Percentiles rank a stretch among this genome's conserved stretches.
Evolutionary conservation across 2,329 filamentous ascomycete genomes (phyloP).

Genomic region (Aspergillus flavus): DNA sequence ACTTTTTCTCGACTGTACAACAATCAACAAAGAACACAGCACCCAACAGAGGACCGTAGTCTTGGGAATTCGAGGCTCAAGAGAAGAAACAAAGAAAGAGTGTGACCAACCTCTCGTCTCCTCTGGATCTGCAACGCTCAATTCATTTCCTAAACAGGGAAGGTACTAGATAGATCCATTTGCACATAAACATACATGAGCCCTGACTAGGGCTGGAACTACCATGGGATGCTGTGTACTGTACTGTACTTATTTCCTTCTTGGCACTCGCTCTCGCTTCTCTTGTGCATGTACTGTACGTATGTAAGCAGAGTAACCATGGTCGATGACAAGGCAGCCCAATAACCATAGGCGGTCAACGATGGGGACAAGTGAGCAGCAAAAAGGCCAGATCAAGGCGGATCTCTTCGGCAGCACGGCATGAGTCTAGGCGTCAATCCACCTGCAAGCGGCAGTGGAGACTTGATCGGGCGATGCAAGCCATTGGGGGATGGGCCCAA

Average conservation of each 20-base stretch:
- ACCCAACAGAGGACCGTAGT: background rate
- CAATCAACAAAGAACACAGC: background rate
- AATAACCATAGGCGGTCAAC: constrained; percentile 3
- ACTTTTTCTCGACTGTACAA: background rate
- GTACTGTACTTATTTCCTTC: constrained; percentile 1
- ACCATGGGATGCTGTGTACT: background rate
- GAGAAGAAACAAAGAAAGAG: background rate
- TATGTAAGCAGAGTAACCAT: constrained; percentile 2
- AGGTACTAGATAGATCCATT: background rate
- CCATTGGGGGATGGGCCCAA: constrained; percentile 14
- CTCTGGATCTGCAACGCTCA: background rate
- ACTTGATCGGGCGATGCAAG: constrained; percentile 21
- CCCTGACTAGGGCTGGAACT: background rate
- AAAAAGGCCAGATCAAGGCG: constrained; percentile 13
- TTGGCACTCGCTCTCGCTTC: background rate
- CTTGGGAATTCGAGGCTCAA: background rate
- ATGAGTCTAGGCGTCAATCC: constrained; percentile 24
- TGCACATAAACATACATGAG: background rate
- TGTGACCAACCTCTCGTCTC: background rate
- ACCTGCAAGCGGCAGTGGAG: constrained; percentile 23
- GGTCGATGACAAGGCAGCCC: background rate
- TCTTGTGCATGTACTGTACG: background rate
- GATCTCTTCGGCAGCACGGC: constrained; percentile 23
- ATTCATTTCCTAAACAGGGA: background rate
- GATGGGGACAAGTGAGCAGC: background rate